Conservation (phyloP, 2,329 filamentous ascomycete genomes). For the Aspergillus melleus region DNA sequence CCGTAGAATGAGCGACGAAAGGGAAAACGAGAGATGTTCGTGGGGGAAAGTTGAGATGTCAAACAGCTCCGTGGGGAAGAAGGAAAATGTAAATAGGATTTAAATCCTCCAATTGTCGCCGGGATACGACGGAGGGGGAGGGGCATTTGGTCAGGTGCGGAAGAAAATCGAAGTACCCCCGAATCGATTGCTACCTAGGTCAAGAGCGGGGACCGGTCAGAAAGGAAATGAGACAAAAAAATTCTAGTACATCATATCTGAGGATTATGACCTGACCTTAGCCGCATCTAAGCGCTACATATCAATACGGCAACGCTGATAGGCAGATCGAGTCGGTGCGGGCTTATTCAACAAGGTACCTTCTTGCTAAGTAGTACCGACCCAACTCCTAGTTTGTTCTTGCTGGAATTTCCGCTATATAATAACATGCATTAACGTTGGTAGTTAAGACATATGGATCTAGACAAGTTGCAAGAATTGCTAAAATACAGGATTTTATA, state of each 20-base stretch:
- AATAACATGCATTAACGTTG: too few species aligned
- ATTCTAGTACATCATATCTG: background rate
- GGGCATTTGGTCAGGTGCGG: slow-evolving; percentile 30
- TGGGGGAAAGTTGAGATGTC: slow-evolving; percentile 5
- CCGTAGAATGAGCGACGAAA: slow-evolving; percentile 45
- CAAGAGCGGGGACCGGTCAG: slow-evolving; percentile 3
- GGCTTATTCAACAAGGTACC: background rate
- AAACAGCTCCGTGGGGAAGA: slow-evolving; percentile 4
- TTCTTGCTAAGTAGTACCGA: background rate
- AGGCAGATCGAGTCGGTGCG: background rate
- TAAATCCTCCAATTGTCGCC: slow-evolving; percentile 23
- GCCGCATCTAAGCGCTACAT: slow-evolving; percentile 13
- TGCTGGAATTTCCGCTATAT: too few species aligned
- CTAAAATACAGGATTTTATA: background rate
- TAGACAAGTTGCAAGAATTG: background rate
- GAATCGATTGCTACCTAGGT: slow-evolving; percentile 9
- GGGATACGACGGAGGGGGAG: slow-evolving; percentile 34
- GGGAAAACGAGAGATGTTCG: slow-evolving; percentile 14
- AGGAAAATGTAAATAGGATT: slow-evolving; percentile 6
- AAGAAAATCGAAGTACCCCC: slow-evolving; percentile 13
- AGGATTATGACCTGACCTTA: background rate
- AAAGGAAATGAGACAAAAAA: background rate
- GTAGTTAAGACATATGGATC: background rate
- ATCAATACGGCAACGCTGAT: background rate
- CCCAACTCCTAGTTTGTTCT: too few species aligned